Evolutionary conservation across 768 basidiomycete genomes (phyloP).

Genomic region (Tricholoma sp.): DNA sequence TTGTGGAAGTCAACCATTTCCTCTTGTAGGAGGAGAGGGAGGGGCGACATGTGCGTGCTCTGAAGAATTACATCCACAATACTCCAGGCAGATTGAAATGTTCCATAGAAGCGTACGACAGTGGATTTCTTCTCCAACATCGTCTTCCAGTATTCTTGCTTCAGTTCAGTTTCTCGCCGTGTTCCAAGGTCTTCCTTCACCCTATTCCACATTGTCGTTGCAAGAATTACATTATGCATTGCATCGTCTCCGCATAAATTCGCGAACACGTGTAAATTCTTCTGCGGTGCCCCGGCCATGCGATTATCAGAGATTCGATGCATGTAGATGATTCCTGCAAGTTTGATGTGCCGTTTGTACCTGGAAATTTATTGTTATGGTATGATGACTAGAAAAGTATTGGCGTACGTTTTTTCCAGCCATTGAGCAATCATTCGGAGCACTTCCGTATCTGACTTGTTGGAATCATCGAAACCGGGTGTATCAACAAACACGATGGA

Average conservation of each 20-base stretch:
- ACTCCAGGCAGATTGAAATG: constrained; percentile 3
- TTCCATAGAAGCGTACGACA: background rate
- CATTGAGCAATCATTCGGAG: constrained; percentile 4
- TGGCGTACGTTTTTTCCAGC: constrained; percentile 5
- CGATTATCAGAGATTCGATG: constrained; percentile 24
- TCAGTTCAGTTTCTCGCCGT: constrained; percentile 3
- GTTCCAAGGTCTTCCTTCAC: constrained; percentile 14
- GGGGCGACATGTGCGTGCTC: background rate
- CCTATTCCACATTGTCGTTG: constrained; percentile 40
- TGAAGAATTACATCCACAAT: constrained; percentile 3
- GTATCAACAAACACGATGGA: constrained; percentile 8
- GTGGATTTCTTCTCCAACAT: constrained; percentile 4
- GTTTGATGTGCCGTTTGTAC: background rate
- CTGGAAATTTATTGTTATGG: background rate
- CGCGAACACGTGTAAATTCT: constrained; percentile 39
- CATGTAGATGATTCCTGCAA: constrained; percentile 19
- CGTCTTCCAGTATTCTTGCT: constrained; percentile 3
- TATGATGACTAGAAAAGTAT: background rate
- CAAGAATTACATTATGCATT: constrained; percentile 37
- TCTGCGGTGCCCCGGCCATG: constrained; percentile 33
- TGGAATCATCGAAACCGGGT: constrained; percentile 7
- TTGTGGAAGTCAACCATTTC: constrained; percentile 14
- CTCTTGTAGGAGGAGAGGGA: constrained; percentile 11
- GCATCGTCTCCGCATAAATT: constrained; percentile 38
- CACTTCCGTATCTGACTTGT: constrained; percentile 6